Conservation (phyloP, 305 asterid genomes). For the Withania somnifera region DNA sequence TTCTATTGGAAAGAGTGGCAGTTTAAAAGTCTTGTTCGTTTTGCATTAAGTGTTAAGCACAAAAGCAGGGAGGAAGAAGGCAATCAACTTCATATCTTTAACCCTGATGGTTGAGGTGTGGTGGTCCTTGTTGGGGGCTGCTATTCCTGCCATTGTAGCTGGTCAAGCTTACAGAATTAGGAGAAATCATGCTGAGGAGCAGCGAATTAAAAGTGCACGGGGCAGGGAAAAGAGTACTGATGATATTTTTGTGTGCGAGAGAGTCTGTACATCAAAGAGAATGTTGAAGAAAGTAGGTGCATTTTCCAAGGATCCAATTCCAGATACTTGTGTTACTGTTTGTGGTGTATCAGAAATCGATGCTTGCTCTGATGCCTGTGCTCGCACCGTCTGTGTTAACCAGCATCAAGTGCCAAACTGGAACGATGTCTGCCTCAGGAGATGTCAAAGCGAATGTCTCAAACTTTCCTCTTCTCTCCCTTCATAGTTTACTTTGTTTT, state of each 20-base stretch:
- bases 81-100: background rate
- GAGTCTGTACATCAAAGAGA: slow-evolving; percentile 87
- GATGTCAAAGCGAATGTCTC: slow-evolving; percentile 91
- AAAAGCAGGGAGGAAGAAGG: background rate
- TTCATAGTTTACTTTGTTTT: slow-evolving; percentile 10
- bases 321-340: slow-evolving; percentile 81
- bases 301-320: slow-evolving; percentile 88
- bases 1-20: background rate
- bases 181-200: slow-evolving; percentile 64
- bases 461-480: slow-evolving; percentile 50
- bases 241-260: slow-evolving; percentile 76
- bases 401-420: slow-evolving; percentile 93
- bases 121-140: slow-evolving; percentile 83
- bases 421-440: slow-evolving; percentile 82
- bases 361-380: slow-evolving; percentile 95
- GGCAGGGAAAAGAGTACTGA: slow-evolving; percentile 79
- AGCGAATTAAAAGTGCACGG: slow-evolving; percentile 57
- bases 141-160: slow-evolving; percentile 61
- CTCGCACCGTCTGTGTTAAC: slow-evolving; percentile 81
- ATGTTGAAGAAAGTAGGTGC: slow-evolving; percentile 91
- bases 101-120: slow-evolving; percentile 68
- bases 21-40: background rate
- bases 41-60: background rate
- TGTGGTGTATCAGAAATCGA: slow-evolving; percentile 91
- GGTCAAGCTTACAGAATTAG: slow-evolving; percentile 75